Conservation (phyloP, 306 rosid genomes). For the Acacia crassicarpa region DNA sequence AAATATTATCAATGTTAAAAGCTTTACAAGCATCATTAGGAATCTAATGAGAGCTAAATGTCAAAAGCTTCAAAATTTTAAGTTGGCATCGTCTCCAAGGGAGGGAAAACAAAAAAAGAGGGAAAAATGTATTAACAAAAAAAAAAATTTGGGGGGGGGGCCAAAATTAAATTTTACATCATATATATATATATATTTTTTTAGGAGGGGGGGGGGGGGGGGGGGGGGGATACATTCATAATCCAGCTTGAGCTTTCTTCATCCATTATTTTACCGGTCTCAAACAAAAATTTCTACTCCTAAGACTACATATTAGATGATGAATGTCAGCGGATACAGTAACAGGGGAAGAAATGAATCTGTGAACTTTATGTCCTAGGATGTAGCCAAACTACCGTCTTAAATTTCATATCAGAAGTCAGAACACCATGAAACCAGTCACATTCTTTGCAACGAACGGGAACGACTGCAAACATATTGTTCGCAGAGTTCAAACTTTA, state of each 20-base stretch:
- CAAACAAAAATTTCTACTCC: slow-evolving; percentile 11
- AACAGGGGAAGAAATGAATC: not conserved
- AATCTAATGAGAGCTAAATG: too few relatives aligned
- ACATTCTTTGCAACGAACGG: not conserved
- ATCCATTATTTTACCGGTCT: not conserved
- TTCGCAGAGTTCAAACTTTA: slow-evolving; percentile 1
- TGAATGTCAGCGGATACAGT: not conserved
- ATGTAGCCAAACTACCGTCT: slow-evolving; percentile 6
- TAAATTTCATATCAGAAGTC: not conserved
- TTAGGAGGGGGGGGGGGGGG: too few relatives aligned
- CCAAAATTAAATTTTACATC: too few relatives aligned
- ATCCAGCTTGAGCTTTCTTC: not conserved
- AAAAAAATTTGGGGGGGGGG: too few relatives aligned
- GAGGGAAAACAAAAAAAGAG: too few relatives aligned
- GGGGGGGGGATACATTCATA: too few relatives aligned
- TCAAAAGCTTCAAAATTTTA: too few relatives aligned
- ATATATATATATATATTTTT: too few relatives aligned
- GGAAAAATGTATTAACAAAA: too few relatives aligned
- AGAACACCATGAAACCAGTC: slow-evolving; percentile 14
- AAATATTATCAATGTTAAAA: too few relatives aligned
- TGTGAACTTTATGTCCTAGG: not conserved
- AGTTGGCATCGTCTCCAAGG: too few relatives aligned
- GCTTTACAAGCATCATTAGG: too few relatives aligned
- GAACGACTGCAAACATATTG: not conserved
- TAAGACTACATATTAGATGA: not conserved